phyloP scores from a whole-genome alignment of 2,329 filamentous ascomycete genomes.

The Mycocentrospora acerina region DNA sequence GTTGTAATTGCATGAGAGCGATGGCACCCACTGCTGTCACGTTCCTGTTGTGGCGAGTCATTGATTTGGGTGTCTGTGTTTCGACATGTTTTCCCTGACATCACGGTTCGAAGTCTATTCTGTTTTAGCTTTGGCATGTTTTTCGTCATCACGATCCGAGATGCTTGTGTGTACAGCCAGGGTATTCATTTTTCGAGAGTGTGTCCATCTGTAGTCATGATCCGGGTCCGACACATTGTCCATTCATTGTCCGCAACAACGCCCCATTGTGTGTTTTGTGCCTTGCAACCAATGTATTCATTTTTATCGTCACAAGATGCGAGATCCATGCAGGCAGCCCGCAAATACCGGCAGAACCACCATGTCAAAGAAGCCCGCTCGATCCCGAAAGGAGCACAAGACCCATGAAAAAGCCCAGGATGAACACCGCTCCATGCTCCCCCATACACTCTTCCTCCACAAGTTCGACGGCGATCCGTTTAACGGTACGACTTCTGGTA shows the following conservation, averaged over 20 bases:
- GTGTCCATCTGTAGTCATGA: not conserved
- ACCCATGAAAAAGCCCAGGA: slow-evolving; percentile 42
- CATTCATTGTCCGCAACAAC: not conserved
- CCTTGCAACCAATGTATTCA: slow-evolving; percentile 43
- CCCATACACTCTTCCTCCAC: slow-evolving; percentile 18
- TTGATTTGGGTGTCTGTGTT: not conserved
- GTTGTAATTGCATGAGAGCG: slow-evolving; percentile 18
- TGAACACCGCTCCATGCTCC: slow-evolving; percentile 41
- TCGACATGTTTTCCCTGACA: no score
- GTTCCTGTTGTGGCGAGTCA: not conserved
- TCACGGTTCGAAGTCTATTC: no score
- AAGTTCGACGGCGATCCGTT: slow-evolving; percentile 39
- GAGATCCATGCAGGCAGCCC: slow-evolving; percentile 28
- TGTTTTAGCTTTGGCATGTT: not conserved
- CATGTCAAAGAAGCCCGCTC: slow-evolving; percentile 26
- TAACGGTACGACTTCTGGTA: slow-evolving; percentile 99
- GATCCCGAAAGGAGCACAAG: slow-evolving; percentile 21
- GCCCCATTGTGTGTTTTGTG: slow-evolving; percentile 7
- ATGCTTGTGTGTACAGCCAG: not conserved
- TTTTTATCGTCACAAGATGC: slow-evolving; percentile 44
- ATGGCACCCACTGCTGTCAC: no score
- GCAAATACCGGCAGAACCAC: slow-evolving; percentile 21
- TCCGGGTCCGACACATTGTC: not conserved
- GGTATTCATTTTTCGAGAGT: no score
- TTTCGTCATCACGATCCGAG: no score